These are phyloP conservation scores for Dothistroma pini DNA, from an alignment of 2,329 filamentous ascomycete genomes.

Conservation along the genomic window DNA sequence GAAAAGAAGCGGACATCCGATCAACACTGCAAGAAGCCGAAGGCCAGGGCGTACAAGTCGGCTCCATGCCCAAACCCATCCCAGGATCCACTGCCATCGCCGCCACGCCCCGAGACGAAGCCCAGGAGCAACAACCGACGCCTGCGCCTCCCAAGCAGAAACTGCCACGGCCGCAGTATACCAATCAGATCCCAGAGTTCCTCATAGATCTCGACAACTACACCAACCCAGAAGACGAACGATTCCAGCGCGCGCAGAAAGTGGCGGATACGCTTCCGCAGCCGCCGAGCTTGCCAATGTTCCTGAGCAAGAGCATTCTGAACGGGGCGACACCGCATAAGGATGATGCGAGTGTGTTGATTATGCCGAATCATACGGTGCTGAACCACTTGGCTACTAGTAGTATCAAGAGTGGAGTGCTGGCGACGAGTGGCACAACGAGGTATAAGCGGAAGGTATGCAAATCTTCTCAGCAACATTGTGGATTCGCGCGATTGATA, in stretches of 20 bases:
- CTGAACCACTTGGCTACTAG: conserved; percentile 95
- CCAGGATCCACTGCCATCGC: conserved; percentile 7
- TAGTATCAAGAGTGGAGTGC: conserved; percentile 93
- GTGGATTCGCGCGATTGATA: no score
- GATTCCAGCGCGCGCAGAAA: conserved; percentile 69
- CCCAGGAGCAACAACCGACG: conserved; percentile 15
- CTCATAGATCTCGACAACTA: conserved; percentile 74
- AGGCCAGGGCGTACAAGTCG: conserved; percentile 14
- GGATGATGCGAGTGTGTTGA: conserved; percentile 95
- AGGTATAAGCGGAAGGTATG: conserved; percentile 88
- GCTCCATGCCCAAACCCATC: conserved; percentile 11
- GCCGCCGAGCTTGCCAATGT: conserved; percentile 82
- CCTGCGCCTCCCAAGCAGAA: conserved; percentile 24
- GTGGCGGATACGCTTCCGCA: conserved; percentile 76
- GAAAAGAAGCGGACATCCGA: conserved; percentile 21
- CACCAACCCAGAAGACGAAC: conserved; percentile 59
- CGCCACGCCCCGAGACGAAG: conserved; percentile 10
- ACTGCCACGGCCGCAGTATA: conserved; percentile 58
- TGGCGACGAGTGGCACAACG: conserved; percentile 96
- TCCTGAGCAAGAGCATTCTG: conserved; percentile 89
- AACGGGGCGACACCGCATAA: conserved; percentile 91
- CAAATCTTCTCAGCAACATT: no score
- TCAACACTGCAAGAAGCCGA: conserved; percentile 21
- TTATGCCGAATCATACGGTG: conserved; percentile 95
- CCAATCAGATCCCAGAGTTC: conserved; percentile 74